These are phyloP conservation scores for Lasiosphaeris hirsuta DNA, from an alignment of 495 filamentous ascomycete species.

Conservation along the genomic window DNA sequence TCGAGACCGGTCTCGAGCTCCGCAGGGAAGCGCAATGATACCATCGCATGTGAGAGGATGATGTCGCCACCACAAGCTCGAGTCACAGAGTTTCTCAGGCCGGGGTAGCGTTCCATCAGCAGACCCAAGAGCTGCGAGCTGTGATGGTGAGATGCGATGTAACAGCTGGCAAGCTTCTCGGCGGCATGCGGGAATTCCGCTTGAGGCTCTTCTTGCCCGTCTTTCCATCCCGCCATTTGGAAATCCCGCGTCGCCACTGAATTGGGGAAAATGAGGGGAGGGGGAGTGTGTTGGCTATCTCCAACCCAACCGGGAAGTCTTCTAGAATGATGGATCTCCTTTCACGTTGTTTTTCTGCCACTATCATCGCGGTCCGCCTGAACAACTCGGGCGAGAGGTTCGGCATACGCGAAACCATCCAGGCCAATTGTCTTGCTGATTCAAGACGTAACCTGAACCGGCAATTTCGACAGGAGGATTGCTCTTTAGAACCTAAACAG, in stretches of 20 bases:
- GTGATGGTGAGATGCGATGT: conserved; percentile 34
- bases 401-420: neutral
- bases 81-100: neutral
- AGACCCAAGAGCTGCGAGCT: conserved; percentile 25
- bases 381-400: neutral
- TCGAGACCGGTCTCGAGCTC: neutral
- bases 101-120: conserved; percentile 27
- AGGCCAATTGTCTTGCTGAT: conserved; percentile 1
- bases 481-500: neutral
- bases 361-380: conserved; percentile 1
- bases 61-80: neutral
- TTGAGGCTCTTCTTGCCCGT: conserved; percentile 12
- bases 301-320: conserved; percentile 10
- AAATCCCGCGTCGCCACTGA: conserved; percentile 12
- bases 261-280: neutral
- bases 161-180: conserved; percentile 21
- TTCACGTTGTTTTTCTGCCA: no score
- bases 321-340: conserved; percentile 17
- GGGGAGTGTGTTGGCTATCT: neutral
- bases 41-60: neutral
- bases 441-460: neutral
- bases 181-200: conserved; percentile 17
- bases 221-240: neutral
- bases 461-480: neutral
- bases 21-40: conserved; percentile 1